Percentiles rank a stretch among this genome's conserved stretches.
Evolutionary conservation across 257 asterid genomes (phyloP).

Genomic region (Ilex asprella): DNA sequence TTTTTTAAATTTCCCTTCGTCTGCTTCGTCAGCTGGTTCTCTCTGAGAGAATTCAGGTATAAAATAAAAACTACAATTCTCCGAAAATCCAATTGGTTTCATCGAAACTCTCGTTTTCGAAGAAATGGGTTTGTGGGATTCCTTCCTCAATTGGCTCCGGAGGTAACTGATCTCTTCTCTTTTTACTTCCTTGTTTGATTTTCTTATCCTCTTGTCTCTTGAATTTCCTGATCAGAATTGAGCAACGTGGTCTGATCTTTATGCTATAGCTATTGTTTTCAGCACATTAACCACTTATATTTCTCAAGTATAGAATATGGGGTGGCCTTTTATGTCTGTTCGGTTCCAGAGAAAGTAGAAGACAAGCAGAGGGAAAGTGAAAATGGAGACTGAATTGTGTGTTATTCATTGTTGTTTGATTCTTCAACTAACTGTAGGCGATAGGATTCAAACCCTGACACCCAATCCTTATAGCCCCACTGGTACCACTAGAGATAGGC

Average conservation of each 20-base stretch:
- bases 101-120: constrained; percentile 5
- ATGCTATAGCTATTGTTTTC: too few relatives aligned
- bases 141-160: constrained; percentile 79
- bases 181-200: neutral
- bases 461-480: too few relatives aligned
- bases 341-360: neutral
- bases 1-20: too few relatives aligned
- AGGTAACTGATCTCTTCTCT: constrained; percentile 32
- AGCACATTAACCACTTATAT: neutral
- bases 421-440: too few relatives aligned
- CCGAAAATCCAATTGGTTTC: constrained; percentile 4
- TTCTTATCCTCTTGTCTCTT: neutral
- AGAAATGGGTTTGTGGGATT: constrained; percentile 72
- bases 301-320: neutral
- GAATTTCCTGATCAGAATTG: neutral
- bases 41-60: neutral
- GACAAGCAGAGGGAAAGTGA: too few relatives aligned
- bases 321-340: neutral
- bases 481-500: too few relatives aligned
- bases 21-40: constrained; percentile 1
- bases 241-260: too few relatives aligned
- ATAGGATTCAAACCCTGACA: too few relatives aligned
- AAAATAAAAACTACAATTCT: too few relatives aligned
- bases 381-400: too few relatives aligned
- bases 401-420: too few relatives aligned